Percentiles rank a stretch among this genome's conserved stretches.
Evolutionary conservation across 768 basidiomycete species (phyloP).

Genomic region (Phanerodontia chrysosporium): DNA sequence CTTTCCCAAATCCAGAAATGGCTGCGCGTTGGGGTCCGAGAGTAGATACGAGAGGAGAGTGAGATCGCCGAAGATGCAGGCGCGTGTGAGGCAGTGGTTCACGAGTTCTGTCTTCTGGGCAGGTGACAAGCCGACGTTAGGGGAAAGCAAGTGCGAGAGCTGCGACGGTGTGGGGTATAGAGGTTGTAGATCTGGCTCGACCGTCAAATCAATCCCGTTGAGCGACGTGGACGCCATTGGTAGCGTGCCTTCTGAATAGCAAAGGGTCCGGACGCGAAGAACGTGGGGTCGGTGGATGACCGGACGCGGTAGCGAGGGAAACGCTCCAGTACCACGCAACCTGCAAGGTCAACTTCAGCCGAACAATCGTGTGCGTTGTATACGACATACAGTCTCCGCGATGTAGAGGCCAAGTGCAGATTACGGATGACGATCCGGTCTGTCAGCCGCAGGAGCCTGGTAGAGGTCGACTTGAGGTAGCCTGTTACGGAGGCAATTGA

Average conservation of each 20-base stretch:
- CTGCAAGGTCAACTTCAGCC: not conserved
- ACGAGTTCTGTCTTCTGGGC: slow-evolving; percentile 68
- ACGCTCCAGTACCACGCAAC: not conserved
- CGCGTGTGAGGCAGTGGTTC: slow-evolving; percentile 67
- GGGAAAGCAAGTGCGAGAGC: slow-evolving; percentile 59
- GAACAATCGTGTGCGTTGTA: not conserved
- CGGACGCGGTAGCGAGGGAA: not conserved
- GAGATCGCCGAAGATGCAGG: slow-evolving; percentile 77
- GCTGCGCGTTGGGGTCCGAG: slow-evolving; percentile 60
- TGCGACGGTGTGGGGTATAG: slow-evolving; percentile 65
- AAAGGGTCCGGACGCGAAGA: not conserved
- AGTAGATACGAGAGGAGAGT: slow-evolving; percentile 69
- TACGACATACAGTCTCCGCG: not conserved
- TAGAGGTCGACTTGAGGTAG: not conserved
- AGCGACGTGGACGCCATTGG: slow-evolving; percentile 29
- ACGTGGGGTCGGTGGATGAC: not conserved
- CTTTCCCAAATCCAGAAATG: slow-evolving; percentile 59
- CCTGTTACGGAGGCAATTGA: not conserved
- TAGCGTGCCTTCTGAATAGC: not conserved
- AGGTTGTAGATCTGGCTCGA: slow-evolving; percentile 79
- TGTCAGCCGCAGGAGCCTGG: not conserved
- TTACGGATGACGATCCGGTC: not conserved
- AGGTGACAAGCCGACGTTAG: slow-evolving; percentile 63
- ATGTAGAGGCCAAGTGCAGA: not conserved
- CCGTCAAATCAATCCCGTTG: slow-evolving; percentile 50